These are phyloP conservation scores for Colletotrichum trifolii DNA, from an alignment of 2,329 filamentous ascomycete genomes.

Conservation along the genomic window DNA sequence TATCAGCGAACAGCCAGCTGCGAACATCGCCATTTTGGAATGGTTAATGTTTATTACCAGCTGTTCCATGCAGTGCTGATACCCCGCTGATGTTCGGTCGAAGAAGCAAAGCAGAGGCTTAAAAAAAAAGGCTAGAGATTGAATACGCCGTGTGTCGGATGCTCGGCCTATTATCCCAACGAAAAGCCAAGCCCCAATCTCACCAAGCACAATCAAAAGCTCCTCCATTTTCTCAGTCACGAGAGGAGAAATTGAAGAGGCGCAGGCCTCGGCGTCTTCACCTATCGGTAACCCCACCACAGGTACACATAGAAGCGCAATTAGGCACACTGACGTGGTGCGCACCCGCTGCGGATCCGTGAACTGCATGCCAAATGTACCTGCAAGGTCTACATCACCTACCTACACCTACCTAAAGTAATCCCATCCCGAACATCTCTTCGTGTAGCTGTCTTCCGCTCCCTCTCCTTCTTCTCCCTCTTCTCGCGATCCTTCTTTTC, in stretches of 20 bases:
- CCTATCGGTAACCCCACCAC: slow-evolving; percentile 27
- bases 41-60: background rate
- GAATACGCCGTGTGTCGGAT: background rate
- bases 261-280: slow-evolving; percentile 31
- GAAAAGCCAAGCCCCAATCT: slow-evolving; percentile 1
- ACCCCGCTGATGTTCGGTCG: too few relatives aligned
- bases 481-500: slow-evolving; percentile 9
- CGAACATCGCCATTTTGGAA: background rate
- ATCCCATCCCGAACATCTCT: slow-evolving; percentile 16
- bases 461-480: slow-evolving; percentile 1
- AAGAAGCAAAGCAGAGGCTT: background rate
- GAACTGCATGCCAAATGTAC: background rate
- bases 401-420: slow-evolving; percentile 16
- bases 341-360: slow-evolving; percentile 14
- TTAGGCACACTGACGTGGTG: background rate
- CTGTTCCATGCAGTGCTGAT: too few relatives aligned
- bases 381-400: slow-evolving; percentile 5
- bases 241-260: slow-evolving; percentile 22
- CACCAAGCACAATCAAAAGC: background rate
- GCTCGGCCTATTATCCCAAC: background rate
- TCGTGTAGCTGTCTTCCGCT: slow-evolving; percentile 6
- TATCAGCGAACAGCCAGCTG: too few relatives aligned
- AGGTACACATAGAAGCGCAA: too few relatives aligned
- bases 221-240: background rate
- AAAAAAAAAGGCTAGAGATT: slow-evolving; percentile 9